Conservation (phyloP, 2,329 filamentous ascomycete species). For the Tolypocladium sp. region DNA sequence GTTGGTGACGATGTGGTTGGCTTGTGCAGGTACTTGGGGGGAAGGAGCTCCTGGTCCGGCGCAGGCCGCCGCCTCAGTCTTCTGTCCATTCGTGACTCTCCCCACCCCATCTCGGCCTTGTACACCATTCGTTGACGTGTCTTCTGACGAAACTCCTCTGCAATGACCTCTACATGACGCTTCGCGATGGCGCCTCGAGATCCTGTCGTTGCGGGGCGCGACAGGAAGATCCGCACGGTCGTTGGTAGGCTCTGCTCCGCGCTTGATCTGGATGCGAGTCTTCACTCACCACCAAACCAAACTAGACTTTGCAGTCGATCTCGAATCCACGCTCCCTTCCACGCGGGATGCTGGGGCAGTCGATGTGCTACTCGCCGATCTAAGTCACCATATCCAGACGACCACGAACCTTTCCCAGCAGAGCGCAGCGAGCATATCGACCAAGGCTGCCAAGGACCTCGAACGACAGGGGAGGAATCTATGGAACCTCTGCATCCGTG, state of each 20-base stretch:
- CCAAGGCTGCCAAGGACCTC: constrained; percentile 27
- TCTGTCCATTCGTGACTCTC: background rate
- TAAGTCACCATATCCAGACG: constrained; percentile 16
- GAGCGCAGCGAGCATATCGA: background rate
- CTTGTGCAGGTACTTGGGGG: background rate
- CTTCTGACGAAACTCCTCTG: background rate
- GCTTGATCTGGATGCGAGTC: background rate
- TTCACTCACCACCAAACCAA: background rate
- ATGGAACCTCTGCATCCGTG: constrained; percentile 58
- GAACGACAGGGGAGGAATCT: constrained; percentile 48
- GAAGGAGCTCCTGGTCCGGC: background rate
- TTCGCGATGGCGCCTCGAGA: constrained; percentile 12
- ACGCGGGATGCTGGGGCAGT: constrained; percentile 21
- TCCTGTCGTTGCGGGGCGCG: constrained; percentile 6
- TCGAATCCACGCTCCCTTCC: constrained; percentile 13
- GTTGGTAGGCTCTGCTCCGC: constrained; percentile 8
- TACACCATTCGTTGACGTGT: background rate
- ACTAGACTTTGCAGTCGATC: constrained; percentile 17
- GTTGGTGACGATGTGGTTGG: background rate
- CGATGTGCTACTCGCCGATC: constrained; percentile 28
- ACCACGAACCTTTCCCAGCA: constrained; percentile 8
- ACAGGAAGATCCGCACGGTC: constrained; percentile 13
- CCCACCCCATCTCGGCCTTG: background rate
- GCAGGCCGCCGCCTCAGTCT: background rate
- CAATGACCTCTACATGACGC: background rate